Base-by-base conservation (phyloP, 2,329 filamentous ascomycete species). In the Hyphodiscus sp. region DNA sequence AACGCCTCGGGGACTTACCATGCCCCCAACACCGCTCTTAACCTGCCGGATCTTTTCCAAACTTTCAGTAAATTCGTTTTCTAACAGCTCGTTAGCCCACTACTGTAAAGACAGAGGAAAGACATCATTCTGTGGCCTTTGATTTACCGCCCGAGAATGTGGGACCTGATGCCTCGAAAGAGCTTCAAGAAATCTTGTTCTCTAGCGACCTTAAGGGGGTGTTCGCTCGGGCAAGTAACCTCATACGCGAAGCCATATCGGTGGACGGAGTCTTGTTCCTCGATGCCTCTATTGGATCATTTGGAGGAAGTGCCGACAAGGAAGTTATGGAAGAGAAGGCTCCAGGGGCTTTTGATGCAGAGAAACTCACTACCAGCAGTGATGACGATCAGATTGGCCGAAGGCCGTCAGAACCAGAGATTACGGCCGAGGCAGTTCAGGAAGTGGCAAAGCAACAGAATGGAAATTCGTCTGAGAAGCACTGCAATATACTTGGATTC, bases 201-300 rank as follows among this genome's bases (percentile, higher is more conserved):
- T 62, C 65, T 20, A 56, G 52, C 23, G 62, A 67, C 52, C 44
- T 66, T 19, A 63, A 59, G 51, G 47, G 53, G 9, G 58, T 64
- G 2, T 67, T 68, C 48, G 56, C 58, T 23, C 51, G 65, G 50
- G 63, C 65, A 26, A 63, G 61, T 46, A 67, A 67, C 47, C 58
- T 68, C 15, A 66, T 68, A 23, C 57, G 66, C 43, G 66, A 68
- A 53, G 61, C 65, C 23, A 63, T 64, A n/a, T 59, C 59, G 6
- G 60, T 68, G 41, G 59, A 66, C 42, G 66, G 66, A 3, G 59
- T 61, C 10, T 52, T 66, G 16, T 68, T 66, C 42, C 61, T 61
- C 23, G 65, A 68, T 59, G 63, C 64, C 4, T 65, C 61, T 43
- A 56, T 66, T 33, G 62, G 63, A 2, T 61, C 63, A 1, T 65